Base-by-base conservation (phyloP, 2,329 filamentous ascomycete genomes). In the Colletotrichum neosansevieriae region DNA sequence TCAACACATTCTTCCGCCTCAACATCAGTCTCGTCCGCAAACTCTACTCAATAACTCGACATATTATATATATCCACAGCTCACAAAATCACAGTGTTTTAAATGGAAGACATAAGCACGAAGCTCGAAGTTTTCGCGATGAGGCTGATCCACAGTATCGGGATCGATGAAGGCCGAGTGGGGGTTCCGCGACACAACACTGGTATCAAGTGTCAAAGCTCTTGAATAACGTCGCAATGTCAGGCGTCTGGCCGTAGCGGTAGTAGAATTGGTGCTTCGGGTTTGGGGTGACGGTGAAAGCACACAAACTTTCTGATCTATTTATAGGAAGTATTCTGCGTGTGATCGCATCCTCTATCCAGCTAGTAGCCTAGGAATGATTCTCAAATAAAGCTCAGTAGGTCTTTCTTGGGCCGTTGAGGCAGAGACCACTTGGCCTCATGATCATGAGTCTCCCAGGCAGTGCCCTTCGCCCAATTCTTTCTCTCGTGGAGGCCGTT, bases 201-300 rank as follows among this genome's bases (percentile, higher is more conserved):
- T 21, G 9, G n/a, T 9, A 3, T 47, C 44, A 21, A n/a, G 21
- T n/a, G 19, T 47, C n/a, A 12, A 17, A 47, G 44, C 44, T 47
- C 44, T 47, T 47, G n/a, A 47, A 47, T 10, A 47, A 47, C 9
- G 44, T 47, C 4, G 21, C 44, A 47, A 47, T 47, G 44, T 47
- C 44, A 13, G 44, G n/a, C 3, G 44, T 47, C 15, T 47, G 44
- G 44, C 44, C 44, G 44, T 47, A 47, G 15, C 44, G 44, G 21
- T 21, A 21, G 21, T 21, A 21, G 21, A 47, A 47, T 21, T 71
- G 63, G 17, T 84, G 75, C 66, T 83, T 79, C 71, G 90, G 83
- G 64, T 74, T 77, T 29, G 77, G 81, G 3, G 88, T 88, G 17
- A 89, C 76, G 21, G 82, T 83, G 54, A 86, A 84, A 49, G 91